Evolutionary conservation across 73 alveolate species (phyloP).

Genomic region (Uronychia setigera): DNA sequence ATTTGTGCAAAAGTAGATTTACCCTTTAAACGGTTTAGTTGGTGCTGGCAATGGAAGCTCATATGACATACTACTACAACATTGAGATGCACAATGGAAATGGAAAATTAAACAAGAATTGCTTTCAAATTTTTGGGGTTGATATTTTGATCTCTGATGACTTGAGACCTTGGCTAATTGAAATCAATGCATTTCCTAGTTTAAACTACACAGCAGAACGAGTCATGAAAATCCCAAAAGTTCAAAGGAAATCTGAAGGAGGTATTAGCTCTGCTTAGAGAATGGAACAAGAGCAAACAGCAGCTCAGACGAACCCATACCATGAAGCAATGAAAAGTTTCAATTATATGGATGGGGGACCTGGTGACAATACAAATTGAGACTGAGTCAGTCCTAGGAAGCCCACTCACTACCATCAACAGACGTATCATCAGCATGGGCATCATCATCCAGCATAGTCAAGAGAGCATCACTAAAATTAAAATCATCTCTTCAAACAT

Average conservation of each 20-base stretch:
- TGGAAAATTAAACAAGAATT: neutral
- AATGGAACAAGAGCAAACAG: too few relatives aligned
- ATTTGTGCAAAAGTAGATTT: neutral
- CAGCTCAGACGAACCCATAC: neutral
- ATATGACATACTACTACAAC: neutral
- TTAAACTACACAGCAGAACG: neutral
- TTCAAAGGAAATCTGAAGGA: neutral
- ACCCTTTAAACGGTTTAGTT: neutral
- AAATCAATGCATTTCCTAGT: neutral
- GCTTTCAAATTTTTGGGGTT: neutral
- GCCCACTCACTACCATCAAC: too few relatives aligned
- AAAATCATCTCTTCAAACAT: too few relatives aligned
- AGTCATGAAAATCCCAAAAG: neutral
- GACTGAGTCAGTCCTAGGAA: too few relatives aligned
- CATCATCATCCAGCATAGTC: too few relatives aligned
- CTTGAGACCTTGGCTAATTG: neutral
- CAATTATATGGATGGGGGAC: neutral
- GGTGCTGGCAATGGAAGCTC: neutral
- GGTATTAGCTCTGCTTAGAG: too few relatives aligned
- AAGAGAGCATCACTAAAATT: too few relatives aligned
- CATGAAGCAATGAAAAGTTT: neutral
- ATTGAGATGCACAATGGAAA: neutral
- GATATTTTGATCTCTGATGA: neutral
- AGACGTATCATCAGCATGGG: too few relatives aligned
- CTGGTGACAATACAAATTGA: neutral